Evolutionary conservation across 2,329 filamentous ascomycete species (phyloP).

Genomic region (Nannizzia gypsea): DNA sequence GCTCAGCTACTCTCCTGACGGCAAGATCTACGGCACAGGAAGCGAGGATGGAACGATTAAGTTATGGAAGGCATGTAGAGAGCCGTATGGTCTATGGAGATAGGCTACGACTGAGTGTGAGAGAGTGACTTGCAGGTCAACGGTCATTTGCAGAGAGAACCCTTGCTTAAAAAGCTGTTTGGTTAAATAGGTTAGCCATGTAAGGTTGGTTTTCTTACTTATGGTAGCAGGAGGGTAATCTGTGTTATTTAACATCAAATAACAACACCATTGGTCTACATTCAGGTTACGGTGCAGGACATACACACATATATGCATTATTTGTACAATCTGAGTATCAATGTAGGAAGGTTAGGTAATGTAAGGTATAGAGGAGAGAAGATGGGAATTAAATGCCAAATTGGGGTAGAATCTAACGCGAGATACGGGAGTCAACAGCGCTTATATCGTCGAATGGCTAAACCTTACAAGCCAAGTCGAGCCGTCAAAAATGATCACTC

Average conservation of each 20-base stretch:
- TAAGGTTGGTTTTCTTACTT: not conserved
- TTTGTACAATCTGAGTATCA: not conserved
- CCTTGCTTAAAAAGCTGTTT: not conserved
- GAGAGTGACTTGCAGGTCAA: not conserved
- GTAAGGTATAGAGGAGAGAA: not conserved
- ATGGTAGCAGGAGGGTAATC: not conserved
- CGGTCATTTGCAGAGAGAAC: not conserved
- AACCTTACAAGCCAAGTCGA: not conserved
- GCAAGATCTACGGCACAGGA: slow-evolving; percentile 88
- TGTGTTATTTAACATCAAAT: not conserved
- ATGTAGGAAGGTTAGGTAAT: not conserved
- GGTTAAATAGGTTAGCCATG: slow-evolving; percentile 3
- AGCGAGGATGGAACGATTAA: slow-evolving; percentile 98
- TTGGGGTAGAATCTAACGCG: not conserved
- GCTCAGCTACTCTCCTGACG: slow-evolving; percentile 84
- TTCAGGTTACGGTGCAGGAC: not conserved
- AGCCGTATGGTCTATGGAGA: slow-evolving; percentile 55
- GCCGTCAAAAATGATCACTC: slow-evolving; percentile 1
- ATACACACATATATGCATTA: not conserved
- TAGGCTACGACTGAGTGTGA: slow-evolving; percentile 19
- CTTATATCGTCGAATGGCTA: not conserved
- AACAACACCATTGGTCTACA: slow-evolving; percentile 1
- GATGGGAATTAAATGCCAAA: not conserved
- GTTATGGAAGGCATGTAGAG: slow-evolving; percentile 59
- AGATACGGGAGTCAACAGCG: not conserved